phyloP scores from a whole-genome alignment of 106 monocot species.

The Chionographis japonica region DNA sequence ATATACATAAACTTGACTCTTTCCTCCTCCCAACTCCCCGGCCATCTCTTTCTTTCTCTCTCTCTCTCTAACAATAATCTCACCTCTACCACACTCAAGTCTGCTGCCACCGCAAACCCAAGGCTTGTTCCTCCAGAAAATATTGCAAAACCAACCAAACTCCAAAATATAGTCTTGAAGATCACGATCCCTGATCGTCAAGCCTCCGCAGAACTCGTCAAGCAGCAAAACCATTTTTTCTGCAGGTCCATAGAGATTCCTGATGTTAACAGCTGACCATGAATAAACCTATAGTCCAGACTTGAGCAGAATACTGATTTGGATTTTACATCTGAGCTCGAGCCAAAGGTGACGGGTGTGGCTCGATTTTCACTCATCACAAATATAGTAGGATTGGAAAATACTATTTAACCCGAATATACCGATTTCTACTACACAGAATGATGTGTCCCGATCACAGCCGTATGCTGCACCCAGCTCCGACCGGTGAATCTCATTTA shows the following conservation, averaged over 20 bases:
- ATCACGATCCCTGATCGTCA: constrained; percentile 8
- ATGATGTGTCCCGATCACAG: too few species aligned
- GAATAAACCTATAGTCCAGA: not conserved
- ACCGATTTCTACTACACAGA: too few species aligned
- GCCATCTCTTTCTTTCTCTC: too few species aligned
- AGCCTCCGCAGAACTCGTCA: constrained; percentile 45
- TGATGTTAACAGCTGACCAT: not conserved
- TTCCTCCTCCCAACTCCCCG: too few species aligned
- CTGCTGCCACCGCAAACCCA: too few species aligned
- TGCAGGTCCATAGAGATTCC: constrained; percentile 23
- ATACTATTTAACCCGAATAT: too few species aligned
- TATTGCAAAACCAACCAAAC: not conserved
- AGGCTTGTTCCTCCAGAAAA: constrained; percentile 4
- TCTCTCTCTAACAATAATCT: too few species aligned
- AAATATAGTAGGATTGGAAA: not conserved
- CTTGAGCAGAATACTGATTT: not conserved
- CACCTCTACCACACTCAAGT: too few species aligned
- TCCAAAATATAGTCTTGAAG: not conserved
- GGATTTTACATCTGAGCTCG: not conserved
- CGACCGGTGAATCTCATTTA: too few species aligned
- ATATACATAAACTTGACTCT: too few species aligned
- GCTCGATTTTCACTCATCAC: not conserved
- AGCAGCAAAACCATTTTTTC: constrained; percentile 85
- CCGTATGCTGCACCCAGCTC: too few species aligned
- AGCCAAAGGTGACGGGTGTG: not conserved